Percentiles rank a stretch among this genome's conserved stretches.
These are phyloP conservation scores for Helotiales sp. DNA, from an alignment of 2,329 filamentous ascomycete genomes.

Conservation along the genomic window DNA sequence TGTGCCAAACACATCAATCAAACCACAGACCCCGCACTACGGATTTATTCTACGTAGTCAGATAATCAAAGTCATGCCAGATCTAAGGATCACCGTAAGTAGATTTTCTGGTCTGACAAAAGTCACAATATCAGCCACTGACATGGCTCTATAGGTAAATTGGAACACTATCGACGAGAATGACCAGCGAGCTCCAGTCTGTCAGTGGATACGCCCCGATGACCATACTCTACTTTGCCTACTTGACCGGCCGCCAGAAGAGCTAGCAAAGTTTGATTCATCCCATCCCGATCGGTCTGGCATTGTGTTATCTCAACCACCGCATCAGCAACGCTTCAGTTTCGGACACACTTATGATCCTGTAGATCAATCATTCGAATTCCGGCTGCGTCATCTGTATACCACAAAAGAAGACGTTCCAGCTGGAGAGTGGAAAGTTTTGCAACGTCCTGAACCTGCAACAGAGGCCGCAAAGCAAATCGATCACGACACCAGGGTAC, in stretches of 20 bases:
- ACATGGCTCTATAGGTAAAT: neutral
- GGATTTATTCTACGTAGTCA: constrained; percentile 49
- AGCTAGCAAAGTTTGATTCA: constrained; percentile 29
- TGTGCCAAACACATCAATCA: constrained; percentile 3
- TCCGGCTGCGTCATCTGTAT: neutral
- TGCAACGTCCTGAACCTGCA: neutral
- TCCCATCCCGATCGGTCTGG: neutral
- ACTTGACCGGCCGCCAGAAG: constrained; percentile 40
- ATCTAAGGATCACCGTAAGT: constrained; percentile 41
- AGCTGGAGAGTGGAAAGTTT: neutral
- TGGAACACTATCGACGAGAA: constrained; percentile 7
- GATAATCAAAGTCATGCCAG: constrained; percentile 46
- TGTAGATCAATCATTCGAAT: neutral
- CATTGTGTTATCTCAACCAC: constrained; percentile 45
- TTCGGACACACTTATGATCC: constrained; percentile 2
- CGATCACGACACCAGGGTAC: neutral
- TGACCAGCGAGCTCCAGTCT: neutral
- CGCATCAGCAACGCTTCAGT: constrained; percentile 46
- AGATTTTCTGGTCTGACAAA: neutral
- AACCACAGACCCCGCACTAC: constrained; percentile 45
- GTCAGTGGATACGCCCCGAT: constrained; percentile 4
- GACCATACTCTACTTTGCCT: constrained; percentile 44
- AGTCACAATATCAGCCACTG: neutral
- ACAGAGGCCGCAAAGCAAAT: neutral
- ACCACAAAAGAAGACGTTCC: neutral